Evolutionary conservation across 306 rosid species (phyloP).

Genomic region (Abrus pulchellus): DNA sequence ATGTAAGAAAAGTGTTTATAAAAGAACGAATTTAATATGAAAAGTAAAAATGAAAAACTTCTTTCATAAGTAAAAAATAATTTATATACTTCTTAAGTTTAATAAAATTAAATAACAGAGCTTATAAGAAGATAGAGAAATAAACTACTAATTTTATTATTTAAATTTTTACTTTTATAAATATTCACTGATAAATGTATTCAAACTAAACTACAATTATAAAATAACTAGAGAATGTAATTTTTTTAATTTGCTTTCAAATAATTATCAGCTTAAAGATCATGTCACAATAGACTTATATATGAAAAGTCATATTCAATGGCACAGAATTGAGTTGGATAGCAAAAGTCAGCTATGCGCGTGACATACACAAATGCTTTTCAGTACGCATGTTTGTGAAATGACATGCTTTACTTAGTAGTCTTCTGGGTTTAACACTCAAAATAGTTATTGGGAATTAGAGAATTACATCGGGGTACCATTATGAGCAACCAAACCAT

Average conservation of each 20-base stretch:
- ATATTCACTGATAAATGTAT: too few species aligned
- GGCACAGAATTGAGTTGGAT: background rate
- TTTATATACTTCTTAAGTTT: too few species aligned
- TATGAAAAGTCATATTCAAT: background rate
- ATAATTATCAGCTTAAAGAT: conserved; percentile 8
- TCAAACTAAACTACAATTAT: too few species aligned
- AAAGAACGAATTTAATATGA: too few species aligned
- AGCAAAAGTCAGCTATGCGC: conserved; percentile 18
- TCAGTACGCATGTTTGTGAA: conserved; percentile 14
- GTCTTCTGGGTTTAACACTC: conserved; percentile 4
- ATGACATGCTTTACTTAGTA: background rate
- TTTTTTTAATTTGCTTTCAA: background rate
- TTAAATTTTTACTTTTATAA: too few species aligned
- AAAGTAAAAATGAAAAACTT: too few species aligned
- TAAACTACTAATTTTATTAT: too few species aligned
- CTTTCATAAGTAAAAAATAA: too few species aligned
- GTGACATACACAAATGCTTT: conserved; percentile 22
- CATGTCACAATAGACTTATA: conserved; percentile 19
- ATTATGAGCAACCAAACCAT: background rate
- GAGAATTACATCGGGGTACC: background rate
- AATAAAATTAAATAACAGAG: too few species aligned
- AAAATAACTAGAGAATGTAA: background rate
- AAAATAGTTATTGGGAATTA: background rate
- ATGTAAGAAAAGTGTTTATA: too few species aligned
- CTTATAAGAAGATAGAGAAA: too few species aligned